Conservation (phyloP, 768 basidiomycete species). For the Suillus subaureus region DNA sequence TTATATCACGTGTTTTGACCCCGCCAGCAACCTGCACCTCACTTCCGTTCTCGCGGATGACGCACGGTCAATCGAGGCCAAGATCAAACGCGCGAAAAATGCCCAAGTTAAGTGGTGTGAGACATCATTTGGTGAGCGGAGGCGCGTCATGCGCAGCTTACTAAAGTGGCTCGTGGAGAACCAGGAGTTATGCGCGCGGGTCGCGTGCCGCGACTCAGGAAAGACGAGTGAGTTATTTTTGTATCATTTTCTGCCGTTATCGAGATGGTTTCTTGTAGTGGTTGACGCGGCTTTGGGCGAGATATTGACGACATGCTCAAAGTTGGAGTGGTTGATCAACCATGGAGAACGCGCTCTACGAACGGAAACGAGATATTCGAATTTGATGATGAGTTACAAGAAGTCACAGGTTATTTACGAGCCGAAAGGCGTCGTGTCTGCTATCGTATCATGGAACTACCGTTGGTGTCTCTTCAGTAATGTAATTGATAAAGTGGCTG, state of each 20-base stretch:
- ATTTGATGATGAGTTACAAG: constrained; percentile 76
- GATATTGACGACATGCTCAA: constrained; percentile 91
- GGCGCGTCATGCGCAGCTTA: constrained; percentile 83
- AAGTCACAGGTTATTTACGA: constrained; percentile 81
- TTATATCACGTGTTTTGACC: constrained; percentile 92
- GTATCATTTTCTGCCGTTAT: constrained; percentile 4
- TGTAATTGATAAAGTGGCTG: not conserved
- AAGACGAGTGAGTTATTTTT: constrained; percentile 68
- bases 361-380: constrained; percentile 70
- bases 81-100: constrained; percentile 62
- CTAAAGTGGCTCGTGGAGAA: constrained; percentile 93
- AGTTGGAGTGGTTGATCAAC: constrained; percentile 89
- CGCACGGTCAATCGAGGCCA: constrained; percentile 67
- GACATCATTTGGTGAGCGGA: constrained; percentile 77
- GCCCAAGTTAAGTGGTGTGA: constrained; percentile 77
- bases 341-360: constrained; percentile 79
- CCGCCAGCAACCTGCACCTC: constrained; percentile 83
- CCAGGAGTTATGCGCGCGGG: constrained; percentile 81
- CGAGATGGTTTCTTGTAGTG: constrained; percentile 47
- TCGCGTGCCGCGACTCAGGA: constrained; percentile 92
- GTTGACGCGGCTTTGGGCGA: constrained; percentile 95
- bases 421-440: constrained; percentile 90
- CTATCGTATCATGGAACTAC: constrained; percentile 95
- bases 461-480: constrained; percentile 47
- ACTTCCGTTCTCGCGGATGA: constrained; percentile 78